Conservation (phyloP, 2,329 filamentous ascomycete genomes). For the Clarireedia monteithiana region DNA sequence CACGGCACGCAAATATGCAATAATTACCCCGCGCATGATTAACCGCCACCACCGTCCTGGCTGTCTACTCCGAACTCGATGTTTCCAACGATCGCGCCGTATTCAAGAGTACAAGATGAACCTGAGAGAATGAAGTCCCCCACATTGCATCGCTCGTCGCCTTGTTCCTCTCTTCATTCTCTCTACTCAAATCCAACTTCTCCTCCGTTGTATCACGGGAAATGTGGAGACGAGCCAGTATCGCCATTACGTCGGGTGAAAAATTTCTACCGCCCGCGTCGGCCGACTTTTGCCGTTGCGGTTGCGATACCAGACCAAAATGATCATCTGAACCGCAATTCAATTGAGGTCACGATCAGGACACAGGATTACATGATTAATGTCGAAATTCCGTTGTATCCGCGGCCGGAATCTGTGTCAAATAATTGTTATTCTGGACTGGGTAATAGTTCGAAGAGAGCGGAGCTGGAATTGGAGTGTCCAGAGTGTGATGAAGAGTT, state of each 20-base stretch:
- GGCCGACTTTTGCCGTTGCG: background rate
- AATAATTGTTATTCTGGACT: background rate
- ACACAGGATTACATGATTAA: background rate
- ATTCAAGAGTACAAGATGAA: background rate
- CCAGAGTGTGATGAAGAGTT: slow-evolving; percentile 6
- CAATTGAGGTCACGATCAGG: slow-evolving; percentile 1
- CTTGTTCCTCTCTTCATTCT: slow-evolving; percentile 5
- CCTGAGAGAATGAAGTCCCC: background rate
- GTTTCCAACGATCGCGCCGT: slow-evolving; percentile 1
- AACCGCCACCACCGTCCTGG: background rate
- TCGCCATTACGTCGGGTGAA: background rate
- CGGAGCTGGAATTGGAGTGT: slow-evolving; percentile 6
- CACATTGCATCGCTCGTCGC: slow-evolving; percentile 1
- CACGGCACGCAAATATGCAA: slow-evolving; percentile 1
- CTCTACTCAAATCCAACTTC: background rate
- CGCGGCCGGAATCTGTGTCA: background rate
- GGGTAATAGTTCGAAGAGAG: background rate
- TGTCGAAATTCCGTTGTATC: slow-evolving; percentile 1
- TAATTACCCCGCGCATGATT: slow-evolving; percentile 9
- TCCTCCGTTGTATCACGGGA: background rate
- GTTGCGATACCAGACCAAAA: background rate
- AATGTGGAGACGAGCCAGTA: background rate
- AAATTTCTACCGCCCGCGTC: slow-evolving; percentile 2
- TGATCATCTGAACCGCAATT: background rate
- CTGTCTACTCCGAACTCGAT: background rate